Base-by-base conservation (phyloP, 108 stramenopile genomes). In the Stephanodiscus triporus region DNA sequence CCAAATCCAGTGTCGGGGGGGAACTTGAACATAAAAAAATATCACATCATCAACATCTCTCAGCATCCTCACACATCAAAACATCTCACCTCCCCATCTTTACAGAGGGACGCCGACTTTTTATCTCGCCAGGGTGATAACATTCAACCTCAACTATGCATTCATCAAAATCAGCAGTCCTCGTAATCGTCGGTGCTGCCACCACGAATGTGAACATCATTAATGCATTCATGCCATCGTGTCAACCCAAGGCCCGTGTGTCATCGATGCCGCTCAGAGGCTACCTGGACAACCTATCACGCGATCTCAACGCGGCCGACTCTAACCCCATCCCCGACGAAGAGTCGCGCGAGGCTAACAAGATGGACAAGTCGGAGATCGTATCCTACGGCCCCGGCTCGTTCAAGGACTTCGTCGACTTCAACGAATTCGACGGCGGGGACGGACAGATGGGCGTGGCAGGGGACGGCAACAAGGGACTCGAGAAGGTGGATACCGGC, bases 401-500 rank as follows among this genome's bases (percentile, higher is more conserved):
- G 30, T 89, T 88, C 84, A 63, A 78, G 32, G 70, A 53, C 45
- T 93, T 70, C 66, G 92, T 93, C 20, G 92, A 93, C 17, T 93
- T 93, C 55, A 56, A 90, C 64, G 91, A 93, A 78, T 94, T 84
- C 48, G 77, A 82, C 43, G 78, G 82, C 63, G 83, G 84, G 36
- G 93, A 94, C 70, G 93, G 93, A 38, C 93, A 94, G 73, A 94
- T 94, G 93, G 93, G 93, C 40, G 93, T 94, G 10, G 93, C 93
- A n/a, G 93, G 93, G 20, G 93, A 94, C 61, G 93, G 93, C 6
- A 78, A 83, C 34, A 86, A 66, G 16, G 63, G 76, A 26, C 70
- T 93, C 42, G 88, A 92, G 43, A 85, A 78, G 53, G 63, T 85
- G 53, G 85, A 76, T 43, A 5, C 5, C 26, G 57, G 36, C n/a